Evolutionary conservation across 805 yeast species (phyloP).

Genomic region (Starmerella vitae): DNA sequence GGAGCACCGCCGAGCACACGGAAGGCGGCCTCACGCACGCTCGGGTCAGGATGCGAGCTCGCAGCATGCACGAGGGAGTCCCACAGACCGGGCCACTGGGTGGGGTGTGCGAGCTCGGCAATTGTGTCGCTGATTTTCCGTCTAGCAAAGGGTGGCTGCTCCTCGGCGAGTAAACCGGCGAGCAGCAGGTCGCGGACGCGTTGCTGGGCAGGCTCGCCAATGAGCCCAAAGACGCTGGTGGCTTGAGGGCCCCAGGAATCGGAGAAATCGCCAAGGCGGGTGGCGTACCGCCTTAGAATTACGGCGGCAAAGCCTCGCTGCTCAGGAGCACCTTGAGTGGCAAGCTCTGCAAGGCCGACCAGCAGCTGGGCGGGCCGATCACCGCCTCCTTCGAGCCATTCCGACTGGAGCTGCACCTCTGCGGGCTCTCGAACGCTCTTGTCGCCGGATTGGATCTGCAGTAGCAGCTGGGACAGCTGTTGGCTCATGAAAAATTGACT

Average conservation of each 20-base stretch:
- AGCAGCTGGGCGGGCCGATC: slow-evolving; percentile 58
- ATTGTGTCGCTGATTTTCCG: slow-evolving; percentile 91
- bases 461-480: slow-evolving; percentile 32
- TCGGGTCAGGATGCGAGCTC: slow-evolving; percentile 40
- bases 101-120: slow-evolving; percentile 65
- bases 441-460: slow-evolving; percentile 65
- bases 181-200: slow-evolving; percentile 56
- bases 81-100: slow-evolving; percentile 64
- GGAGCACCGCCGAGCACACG: slow-evolving; percentile 81
- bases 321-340: slow-evolving; percentile 49
- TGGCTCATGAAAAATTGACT: too few species aligned
- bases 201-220: slow-evolving; percentile 42
- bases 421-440: slow-evolving; percentile 64
- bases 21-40: slow-evolving; percentile 79
- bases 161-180: slow-evolving; percentile 51
- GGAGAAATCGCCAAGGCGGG: slow-evolving; percentile 24
- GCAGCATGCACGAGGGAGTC: slow-evolving; percentile 59
- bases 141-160: slow-evolving; percentile 62
- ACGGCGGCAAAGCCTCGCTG: slow-evolving; percentile 65
- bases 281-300: slow-evolving; percentile 70
- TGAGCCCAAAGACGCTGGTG: slow-evolving; percentile 62
- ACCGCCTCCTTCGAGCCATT: slow-evolving; percentile 48
- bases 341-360: slow-evolving; percentile 68
- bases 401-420: slow-evolving; percentile 54
- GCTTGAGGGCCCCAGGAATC: slow-evolving; percentile 49